Evolutionary conservation across 1,139 yeast species (phyloP), one percentile per base, ranked within the genome.

Genomic region (Pichia sp.): DNA sequence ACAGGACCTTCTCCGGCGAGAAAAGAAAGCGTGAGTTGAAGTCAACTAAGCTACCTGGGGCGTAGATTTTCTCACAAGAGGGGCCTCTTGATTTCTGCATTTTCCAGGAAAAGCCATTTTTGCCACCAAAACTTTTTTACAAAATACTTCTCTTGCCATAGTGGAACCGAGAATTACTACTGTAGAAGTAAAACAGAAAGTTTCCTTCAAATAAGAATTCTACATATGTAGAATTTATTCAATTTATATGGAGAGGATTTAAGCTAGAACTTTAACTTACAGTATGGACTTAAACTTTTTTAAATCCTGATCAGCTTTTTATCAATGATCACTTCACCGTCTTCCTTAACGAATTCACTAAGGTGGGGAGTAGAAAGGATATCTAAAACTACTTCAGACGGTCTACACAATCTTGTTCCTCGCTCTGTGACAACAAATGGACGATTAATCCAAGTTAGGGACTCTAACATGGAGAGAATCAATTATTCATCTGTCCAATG

Each of bases 361-460:
- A 30, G 49, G 5, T 46, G 49, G n/a, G 26, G 29, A 8, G 47
- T 44, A 11, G 47, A 32, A 36, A 49, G 29, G 34, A 49, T 32
- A 15, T 51, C 50, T 30, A 41, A 23, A 3, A 51, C 47, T 0
- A 15, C 15, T 5, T 51, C 47, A 4, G 47, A 32, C 8, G 50
- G 50, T 51, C 53, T 51, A 11, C 50, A 51, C 26, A 46, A 32
- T 11, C 38, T 40, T 8, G 42, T 44, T 1, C 50, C 53, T 4
- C 11, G 15, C 15, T 46, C 43, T 11, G 42, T 51, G 31, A 51
- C 47, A 16, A 46, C 53, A 26, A 51, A 51, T 4, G 53, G 53
- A 11, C 53, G 29, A 16, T 51, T 51, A 4, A 51, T 51, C 19
- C 45, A 40, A 34, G 45, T 51, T 32, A 50, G 53, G 31, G 40